Conservation (phyloP, 2,329 filamentous ascomycete genomes). For the Thelonectria blattea region DNA sequence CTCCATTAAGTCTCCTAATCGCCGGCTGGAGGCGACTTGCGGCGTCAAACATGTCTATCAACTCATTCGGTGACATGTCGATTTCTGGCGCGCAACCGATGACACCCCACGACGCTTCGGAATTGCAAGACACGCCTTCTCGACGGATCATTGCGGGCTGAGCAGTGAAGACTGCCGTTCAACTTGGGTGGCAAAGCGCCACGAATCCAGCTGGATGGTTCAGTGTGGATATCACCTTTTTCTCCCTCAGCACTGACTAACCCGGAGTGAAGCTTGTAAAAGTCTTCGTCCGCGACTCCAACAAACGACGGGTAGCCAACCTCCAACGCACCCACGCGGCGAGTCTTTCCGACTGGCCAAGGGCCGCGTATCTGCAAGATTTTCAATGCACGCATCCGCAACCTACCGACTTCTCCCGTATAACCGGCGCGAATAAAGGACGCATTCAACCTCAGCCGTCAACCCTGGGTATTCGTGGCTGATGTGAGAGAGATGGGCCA, state of each 20-base stretch:
- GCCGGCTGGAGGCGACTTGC: constrained; percentile 3
- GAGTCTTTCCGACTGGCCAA: not conserved
- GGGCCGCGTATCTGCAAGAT: not conserved
- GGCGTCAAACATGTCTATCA: constrained; percentile 7
- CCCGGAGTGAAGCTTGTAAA: no score
- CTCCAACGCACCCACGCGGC: not conserved
- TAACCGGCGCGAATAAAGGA: not conserved
- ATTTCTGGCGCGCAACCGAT: constrained; percentile 1
- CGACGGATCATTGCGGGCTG: constrained; percentile 17
- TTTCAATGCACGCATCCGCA: not conserved
- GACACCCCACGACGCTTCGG: constrained; percentile 3
- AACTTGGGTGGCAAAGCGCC: constrained; percentile 13
- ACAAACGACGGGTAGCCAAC: not conserved
- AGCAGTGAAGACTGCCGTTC: constrained; percentile 3
- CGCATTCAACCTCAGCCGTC: not conserved
- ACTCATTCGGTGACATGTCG: not conserved
- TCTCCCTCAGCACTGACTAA: constrained; percentile 20
- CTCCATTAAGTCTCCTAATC: not conserved
- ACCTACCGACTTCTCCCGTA: not conserved
- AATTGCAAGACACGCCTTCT: not conserved
- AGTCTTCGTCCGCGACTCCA: constrained; percentile 17
- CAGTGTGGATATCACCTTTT: constrained; percentile 30
- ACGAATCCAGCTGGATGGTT: constrained; percentile 32
- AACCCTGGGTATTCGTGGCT: not conserved
- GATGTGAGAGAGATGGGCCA: not conserved